A percentile compares a stretch with the other conserved stretches of the same genome.
Evolutionary conservation across 2,329 filamentous ascomycete genomes (phyloP).

Genomic region (Bipolaris bicolor): DNA sequence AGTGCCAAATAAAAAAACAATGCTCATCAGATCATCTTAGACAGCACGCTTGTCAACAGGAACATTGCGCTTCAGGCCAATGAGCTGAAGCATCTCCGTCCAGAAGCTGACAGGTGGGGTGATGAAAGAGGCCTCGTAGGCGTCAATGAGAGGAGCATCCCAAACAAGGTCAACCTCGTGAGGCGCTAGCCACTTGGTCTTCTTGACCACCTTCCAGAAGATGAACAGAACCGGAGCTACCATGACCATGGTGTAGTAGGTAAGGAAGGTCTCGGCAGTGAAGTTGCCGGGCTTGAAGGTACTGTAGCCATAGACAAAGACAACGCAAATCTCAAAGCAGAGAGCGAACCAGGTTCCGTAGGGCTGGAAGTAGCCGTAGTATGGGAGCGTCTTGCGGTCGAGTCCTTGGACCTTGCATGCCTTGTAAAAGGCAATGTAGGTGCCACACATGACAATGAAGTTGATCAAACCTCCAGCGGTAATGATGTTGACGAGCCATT

Average conservation of each 20-base stretch:
- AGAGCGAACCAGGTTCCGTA: slow-evolving; percentile 60
- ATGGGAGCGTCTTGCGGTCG: slow-evolving; percentile 57
- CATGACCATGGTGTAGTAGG: slow-evolving; percentile 61
- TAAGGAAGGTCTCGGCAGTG: slow-evolving; percentile 58
- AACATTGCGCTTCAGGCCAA: slow-evolving; percentile 42
- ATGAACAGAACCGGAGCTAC: slow-evolving; percentile 60
- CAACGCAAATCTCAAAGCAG: slow-evolving; percentile 55
- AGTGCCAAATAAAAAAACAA: neutral
- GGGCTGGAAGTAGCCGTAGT: slow-evolving; percentile 55
- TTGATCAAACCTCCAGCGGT: slow-evolving; percentile 68
- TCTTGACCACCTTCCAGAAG: slow-evolving; percentile 69
- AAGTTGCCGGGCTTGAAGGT: slow-evolving; percentile 58
- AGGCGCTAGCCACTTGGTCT: slow-evolving; percentile 59
- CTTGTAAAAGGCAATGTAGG: slow-evolving; percentile 65
- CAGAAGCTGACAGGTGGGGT: slow-evolving; percentile 45
- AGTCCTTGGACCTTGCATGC: slow-evolving; percentile 58
- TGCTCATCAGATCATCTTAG: slow-evolving; percentile 12
- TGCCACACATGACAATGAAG: slow-evolving; percentile 60
- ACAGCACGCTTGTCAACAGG: slow-evolving; percentile 39
- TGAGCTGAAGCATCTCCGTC: slow-evolving; percentile 46
- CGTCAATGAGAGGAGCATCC: slow-evolving; percentile 50
- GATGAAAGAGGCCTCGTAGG: slow-evolving; percentile 52
- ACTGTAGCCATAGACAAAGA: slow-evolving; percentile 61
- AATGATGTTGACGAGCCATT: slow-evolving; percentile 74
- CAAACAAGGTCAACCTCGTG: slow-evolving; percentile 57